phyloP scores from a whole-genome alignment of 169 alveolate genomes.

The Plasmodium coatneyi region DNA sequence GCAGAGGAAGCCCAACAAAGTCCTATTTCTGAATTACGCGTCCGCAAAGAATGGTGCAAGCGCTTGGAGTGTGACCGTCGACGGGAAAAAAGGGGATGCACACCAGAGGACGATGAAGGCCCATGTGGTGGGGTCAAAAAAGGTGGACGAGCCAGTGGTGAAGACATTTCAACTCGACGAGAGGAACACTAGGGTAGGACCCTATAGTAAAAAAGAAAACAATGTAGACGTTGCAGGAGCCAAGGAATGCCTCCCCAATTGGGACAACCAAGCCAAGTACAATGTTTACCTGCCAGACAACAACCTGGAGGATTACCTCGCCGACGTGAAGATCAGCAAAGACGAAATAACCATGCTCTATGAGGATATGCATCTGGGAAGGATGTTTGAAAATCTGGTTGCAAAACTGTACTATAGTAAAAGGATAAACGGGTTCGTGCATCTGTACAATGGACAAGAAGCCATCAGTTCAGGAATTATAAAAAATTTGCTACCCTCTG shows the following conservation, averaged over 20 bases:
- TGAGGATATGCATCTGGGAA: slow-evolving; percentile 87
- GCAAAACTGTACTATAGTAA: slow-evolving; percentile 89
- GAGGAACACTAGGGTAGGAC: not conserved
- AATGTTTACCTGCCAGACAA: slow-evolving; percentile 42
- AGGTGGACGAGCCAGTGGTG: not conserved
- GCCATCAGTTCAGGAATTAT: slow-evolving; percentile 90
- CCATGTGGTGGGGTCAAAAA: not conserved
- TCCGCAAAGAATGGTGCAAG: not conserved
- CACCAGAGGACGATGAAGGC: not conserved
- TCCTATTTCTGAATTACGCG: not conserved
- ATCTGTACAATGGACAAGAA: slow-evolving; percentile 91
- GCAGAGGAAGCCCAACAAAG: not conserved
- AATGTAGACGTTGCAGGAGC: not conserved
- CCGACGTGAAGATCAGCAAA: slow-evolving; percentile 62
- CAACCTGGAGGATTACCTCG: slow-evolving; percentile 19
- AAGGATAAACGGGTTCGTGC: slow-evolving; percentile 90
- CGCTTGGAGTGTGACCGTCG: not conserved
- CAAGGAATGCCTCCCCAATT: not conserved
- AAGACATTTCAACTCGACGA: not conserved
- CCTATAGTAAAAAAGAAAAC: not conserved
- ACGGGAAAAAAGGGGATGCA: not conserved
- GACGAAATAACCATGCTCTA: slow-evolving; percentile 85
- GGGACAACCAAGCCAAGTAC: not conserved
- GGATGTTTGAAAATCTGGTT: slow-evolving; percentile 89
- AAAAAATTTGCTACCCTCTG: slow-evolving; percentile 87